Percentiles rank a stretch among this genome's conserved stretches.
phyloP scores from a whole-genome alignment of 768 basidiomycete genomes.

The Chalciporus chontae region DNA sequence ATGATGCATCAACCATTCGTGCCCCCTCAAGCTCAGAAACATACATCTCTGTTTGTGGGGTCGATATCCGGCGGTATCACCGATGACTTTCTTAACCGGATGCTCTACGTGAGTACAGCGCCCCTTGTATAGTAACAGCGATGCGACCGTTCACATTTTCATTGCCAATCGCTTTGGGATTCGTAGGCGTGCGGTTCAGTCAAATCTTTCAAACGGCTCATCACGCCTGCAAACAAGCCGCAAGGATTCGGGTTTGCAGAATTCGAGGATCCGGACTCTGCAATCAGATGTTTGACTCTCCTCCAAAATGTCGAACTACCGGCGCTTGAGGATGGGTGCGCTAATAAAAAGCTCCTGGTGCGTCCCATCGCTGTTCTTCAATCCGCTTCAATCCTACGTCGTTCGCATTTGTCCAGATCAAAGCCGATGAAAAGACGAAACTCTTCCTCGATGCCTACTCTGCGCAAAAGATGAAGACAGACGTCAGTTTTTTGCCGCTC shows the following conservation, averaged over 20 bases:
- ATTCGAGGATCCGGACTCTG: constrained; percentile 90
- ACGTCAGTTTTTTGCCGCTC: constrained; percentile 50
- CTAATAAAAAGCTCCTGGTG: constrained; percentile 67
- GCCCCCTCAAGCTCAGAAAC: constrained; percentile 65
- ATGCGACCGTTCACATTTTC: neutral
- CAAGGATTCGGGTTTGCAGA: constrained; percentile 98
- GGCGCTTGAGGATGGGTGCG: constrained; percentile 55
- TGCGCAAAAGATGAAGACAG: constrained; percentile 72
- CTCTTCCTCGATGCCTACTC: constrained; percentile 84
- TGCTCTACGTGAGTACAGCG: constrained; percentile 62
- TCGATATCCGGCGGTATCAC: constrained; percentile 93
- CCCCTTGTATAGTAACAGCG: neutral
- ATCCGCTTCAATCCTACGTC: constrained; percentile 38
- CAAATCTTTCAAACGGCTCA: constrained; percentile 87
- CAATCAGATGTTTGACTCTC: constrained; percentile 68
- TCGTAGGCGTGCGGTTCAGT: constrained; percentile 84
- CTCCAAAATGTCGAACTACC: constrained; percentile 64
- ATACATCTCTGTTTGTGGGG: constrained; percentile 83
- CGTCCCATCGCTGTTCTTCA: constrained; percentile 32
- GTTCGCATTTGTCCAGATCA: constrained; percentile 54
- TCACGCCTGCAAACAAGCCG: constrained; percentile 89
- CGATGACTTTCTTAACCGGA: constrained; percentile 72
- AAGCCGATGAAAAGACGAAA: constrained; percentile 94
- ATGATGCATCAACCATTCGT: constrained; percentile 56
- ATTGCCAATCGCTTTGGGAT: neutral